Percentiles rank a stretch among this genome's conserved stretches.
Conservation (phyloP, 1,284 basidiomycete genomes). For the Salmacisia buchloeana region DNA sequence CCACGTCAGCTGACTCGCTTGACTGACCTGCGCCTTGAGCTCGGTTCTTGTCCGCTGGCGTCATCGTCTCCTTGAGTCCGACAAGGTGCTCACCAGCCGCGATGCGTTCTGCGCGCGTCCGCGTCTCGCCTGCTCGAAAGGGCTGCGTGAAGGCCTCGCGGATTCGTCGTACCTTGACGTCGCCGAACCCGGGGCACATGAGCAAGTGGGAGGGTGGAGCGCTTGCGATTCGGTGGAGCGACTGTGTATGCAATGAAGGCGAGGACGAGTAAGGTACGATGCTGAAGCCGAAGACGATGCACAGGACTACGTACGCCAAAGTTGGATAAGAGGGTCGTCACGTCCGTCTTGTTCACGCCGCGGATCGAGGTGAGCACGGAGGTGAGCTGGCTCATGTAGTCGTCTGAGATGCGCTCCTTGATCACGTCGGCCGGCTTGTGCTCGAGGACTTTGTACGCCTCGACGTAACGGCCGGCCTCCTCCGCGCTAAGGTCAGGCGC, state of each 20-base stretch:
- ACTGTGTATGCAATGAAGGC: slow-evolving; percentile 56
- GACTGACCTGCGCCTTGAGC: background rate
- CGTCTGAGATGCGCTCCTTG: slow-evolving; percentile 85
- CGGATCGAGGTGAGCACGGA: slow-evolving; percentile 81
- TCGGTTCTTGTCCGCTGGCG: background rate
- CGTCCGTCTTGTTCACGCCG: slow-evolving; percentile 96
- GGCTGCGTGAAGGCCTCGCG: slow-evolving; percentile 56
- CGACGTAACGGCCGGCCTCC: slow-evolving; percentile 85
- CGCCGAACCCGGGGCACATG: slow-evolving; percentile 85
- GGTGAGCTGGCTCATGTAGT: slow-evolving; percentile 74
- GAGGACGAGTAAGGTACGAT: background rate
- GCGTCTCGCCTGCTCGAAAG: slow-evolving; percentile 59
- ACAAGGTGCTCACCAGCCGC: background rate
- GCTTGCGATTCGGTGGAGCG: slow-evolving; percentile 61
- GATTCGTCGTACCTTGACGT: slow-evolving; percentile 75
- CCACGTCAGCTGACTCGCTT: background rate
- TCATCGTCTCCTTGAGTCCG: slow-evolving; percentile 1
- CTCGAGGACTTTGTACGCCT: slow-evolving; percentile 87
- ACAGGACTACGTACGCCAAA: slow-evolving; percentile 70
- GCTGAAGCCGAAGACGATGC: background rate
- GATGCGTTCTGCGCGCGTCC: slow-evolving; percentile 54
- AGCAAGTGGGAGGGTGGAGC: slow-evolving; percentile 65
- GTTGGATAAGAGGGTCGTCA: slow-evolving; percentile 83
- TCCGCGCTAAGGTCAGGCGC: slow-evolving; percentile 58
- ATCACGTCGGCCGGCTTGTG: slow-evolving; percentile 87